A percentile compares a stretch with the other conserved stretches of the same genome.
phyloP scores from a whole-genome alignment of 2,329 filamentous ascomycete genomes.

The Neonectria coccinea region DNA sequence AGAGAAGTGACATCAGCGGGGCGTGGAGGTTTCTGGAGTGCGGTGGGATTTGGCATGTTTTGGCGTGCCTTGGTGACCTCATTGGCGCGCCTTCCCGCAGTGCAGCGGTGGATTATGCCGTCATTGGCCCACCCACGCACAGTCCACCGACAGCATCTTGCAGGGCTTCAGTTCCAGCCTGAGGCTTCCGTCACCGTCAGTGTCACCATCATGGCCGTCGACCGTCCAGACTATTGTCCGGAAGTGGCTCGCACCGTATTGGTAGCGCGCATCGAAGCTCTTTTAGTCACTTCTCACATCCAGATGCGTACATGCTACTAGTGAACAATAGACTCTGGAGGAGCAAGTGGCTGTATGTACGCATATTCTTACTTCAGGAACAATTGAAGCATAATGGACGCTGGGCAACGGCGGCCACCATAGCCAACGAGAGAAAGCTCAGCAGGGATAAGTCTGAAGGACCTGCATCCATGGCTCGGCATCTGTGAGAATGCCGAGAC shows the following conservation, averaged over 20 bases:
- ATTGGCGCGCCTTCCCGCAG: slow-evolving; percentile 35
- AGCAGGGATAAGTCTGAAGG: neutral
- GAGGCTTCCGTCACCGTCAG: neutral
- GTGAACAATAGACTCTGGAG: neutral
- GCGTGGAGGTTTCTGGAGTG: slow-evolving; percentile 18
- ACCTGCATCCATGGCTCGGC: neutral
- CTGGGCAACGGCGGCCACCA: neutral
- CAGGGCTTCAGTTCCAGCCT: neutral
- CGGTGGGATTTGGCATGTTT: neutral
- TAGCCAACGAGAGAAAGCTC: neutral
- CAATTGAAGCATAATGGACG: neutral
- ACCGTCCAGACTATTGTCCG: neutral
- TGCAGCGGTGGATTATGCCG: slow-evolving; percentile 34
- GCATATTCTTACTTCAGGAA: neutral
- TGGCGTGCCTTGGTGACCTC: slow-evolving; percentile 40
- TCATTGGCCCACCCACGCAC: slow-evolving; percentile 19
- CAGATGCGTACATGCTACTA: neutral
- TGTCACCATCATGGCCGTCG: neutral
- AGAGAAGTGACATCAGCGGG: slow-evolving; percentile 42
- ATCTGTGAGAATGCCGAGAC: neutral
- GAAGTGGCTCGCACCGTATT: neutral
- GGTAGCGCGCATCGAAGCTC: neutral
- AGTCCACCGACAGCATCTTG: neutral
- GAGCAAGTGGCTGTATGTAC: too few species aligned
- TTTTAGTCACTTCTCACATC: neutral